Evolutionary conservation across 805 yeast species (phyloP).

Genomic region (Candida yuanshanica): DNA sequence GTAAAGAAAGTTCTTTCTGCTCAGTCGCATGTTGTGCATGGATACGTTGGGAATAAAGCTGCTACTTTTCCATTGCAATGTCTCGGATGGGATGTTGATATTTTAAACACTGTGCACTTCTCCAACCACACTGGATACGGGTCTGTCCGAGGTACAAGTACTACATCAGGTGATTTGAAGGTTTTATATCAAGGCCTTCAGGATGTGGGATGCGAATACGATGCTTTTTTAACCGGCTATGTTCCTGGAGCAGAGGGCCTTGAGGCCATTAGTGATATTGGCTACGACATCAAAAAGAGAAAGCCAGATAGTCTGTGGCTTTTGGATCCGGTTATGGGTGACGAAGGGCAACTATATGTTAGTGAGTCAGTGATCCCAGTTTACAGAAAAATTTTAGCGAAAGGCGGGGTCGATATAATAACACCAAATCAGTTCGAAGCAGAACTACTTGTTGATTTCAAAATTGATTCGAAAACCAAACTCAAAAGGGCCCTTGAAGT

Average conservation of each 20-base stretch:
- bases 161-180: slow-evolving; percentile 35
- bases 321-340: slow-evolving; percentile 80
- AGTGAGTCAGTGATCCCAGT: slow-evolving; percentile 54
- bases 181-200: slow-evolving; percentile 36
- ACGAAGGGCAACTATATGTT: slow-evolving; percentile 66
- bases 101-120: slow-evolving; percentile 56
- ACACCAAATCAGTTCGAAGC: slow-evolving; percentile 93
- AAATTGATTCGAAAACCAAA: slow-evolving; percentile 33
- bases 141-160: slow-evolving; percentile 41
- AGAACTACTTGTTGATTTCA: slow-evolving; percentile 57
- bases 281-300: slow-evolving; percentile 30
- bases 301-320: slow-evolving; percentile 43
- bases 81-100: slow-evolving; percentile 67
- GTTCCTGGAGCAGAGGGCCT: slow-evolving; percentile 53
- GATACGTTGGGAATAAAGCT: slow-evolving; percentile 68
- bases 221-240: slow-evolving; percentile 63
- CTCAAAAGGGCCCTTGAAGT: slow-evolving; percentile 41
- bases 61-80: slow-evolving; percentile 60
- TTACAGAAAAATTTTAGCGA: slow-evolving; percentile 40
- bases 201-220: slow-evolving; percentile 31
- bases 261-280: slow-evolving; percentile 35
- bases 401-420: slow-evolving; percentile 55
- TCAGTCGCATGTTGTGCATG: slow-evolving; percentile 70
- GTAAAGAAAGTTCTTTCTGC: slow-evolving; percentile 36
- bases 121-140: slow-evolving; percentile 75